Percentiles rank a stretch among this genome's conserved stretches.
Evolutionary conservation across 2,329 filamentous ascomycete species (phyloP).

Genomic region (Aureobasidium sp.): DNA sequence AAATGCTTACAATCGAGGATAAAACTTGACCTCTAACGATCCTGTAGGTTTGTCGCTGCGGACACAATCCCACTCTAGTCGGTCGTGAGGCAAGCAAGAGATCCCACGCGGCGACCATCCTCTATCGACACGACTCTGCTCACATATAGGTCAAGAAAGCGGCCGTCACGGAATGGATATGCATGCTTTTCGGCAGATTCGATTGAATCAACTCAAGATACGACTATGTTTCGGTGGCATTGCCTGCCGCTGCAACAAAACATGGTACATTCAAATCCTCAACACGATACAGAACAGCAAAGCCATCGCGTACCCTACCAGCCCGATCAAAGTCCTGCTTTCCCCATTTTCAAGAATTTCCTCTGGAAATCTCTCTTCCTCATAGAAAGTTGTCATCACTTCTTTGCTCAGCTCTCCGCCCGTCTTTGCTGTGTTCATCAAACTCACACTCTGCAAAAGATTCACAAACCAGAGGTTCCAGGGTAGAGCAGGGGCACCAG

Average conservation of each 20-base stretch:
- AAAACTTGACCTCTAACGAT: too few relatives aligned
- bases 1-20: not conserved
- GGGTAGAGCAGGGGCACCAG: constrained; percentile 20
- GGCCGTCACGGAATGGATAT: not conserved
- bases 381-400: constrained; percentile 24
- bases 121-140: too few relatives aligned
- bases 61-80: too few relatives aligned
- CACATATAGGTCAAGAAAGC: too few relatives aligned
- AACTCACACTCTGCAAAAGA: constrained; percentile 23
- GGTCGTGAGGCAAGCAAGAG: too few relatives aligned
- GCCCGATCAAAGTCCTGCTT: constrained; percentile 21
- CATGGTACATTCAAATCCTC: not conserved
- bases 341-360: constrained; percentile 21
- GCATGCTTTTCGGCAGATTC: not conserved
- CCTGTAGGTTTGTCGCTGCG: too few relatives aligned
- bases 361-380: constrained; percentile 29
- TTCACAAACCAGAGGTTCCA: constrained; percentile 26
- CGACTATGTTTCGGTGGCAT: not conserved
- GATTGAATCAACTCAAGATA: too few relatives aligned
- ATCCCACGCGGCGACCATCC: too few relatives aligned
- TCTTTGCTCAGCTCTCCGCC: constrained; percentile 23
- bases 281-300: constrained; percentile 13
- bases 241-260: not conserved
- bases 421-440: constrained; percentile 11
- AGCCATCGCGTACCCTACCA: constrained; percentile 20